Evolutionary conservation across 73 alveolate species (phyloP).

Genomic region (Paramecium sexaurelia): DNA sequence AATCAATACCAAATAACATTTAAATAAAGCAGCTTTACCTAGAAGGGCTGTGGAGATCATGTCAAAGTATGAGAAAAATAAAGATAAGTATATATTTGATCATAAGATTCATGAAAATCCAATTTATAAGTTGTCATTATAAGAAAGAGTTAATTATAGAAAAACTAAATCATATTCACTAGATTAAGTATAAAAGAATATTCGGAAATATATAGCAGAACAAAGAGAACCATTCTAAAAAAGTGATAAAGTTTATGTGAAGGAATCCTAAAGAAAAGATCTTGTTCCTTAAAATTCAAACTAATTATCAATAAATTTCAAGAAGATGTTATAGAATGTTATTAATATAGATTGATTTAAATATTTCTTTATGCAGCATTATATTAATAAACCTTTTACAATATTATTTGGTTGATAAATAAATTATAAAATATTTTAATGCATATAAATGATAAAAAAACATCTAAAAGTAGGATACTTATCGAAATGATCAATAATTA

Average conservation of each 20-base stretch:
- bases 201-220: not conserved
- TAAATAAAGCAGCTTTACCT: not conserved
- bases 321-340: not conserved
- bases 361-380: not conserved
- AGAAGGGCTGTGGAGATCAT: not conserved
- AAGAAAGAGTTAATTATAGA: slow-evolving; percentile 27
- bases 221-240: slow-evolving; percentile 35
- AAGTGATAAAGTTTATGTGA: slow-evolving; percentile 13
- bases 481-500: not conserved
- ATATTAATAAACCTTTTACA: not conserved
- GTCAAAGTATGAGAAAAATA: not conserved
- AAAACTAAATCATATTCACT: slow-evolving; percentile 4
- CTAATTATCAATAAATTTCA: not conserved
- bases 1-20: not conserved
- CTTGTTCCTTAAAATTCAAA: not conserved
- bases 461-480: not conserved
- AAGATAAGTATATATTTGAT: not conserved
- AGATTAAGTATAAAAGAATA: not conserved
- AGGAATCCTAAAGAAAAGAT: not conserved
- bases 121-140: slow-evolving; percentile 1
- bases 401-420: not conserved
- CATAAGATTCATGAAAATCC: slow-evolving; percentile 42
- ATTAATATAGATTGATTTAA: not conserved
- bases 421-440: not conserved
- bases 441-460: not conserved